Percentiles rank a stretch among this genome's conserved stretches.
Evolutionary conservation across 2,329 filamentous ascomycete species (phyloP).

Genomic region (Ascochyta viciae-villosae): DNA sequence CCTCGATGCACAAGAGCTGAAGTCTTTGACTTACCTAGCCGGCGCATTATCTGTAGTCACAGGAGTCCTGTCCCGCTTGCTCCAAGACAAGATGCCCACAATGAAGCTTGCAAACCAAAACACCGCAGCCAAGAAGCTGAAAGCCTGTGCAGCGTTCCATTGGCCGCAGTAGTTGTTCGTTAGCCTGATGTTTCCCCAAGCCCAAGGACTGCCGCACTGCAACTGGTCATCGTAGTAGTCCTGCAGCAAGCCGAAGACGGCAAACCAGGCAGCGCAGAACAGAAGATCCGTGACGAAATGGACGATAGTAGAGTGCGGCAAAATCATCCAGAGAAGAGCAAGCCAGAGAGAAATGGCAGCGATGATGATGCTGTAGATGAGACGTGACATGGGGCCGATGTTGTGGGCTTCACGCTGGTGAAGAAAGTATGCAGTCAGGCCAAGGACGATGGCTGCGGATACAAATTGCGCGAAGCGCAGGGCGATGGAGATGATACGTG

Average conservation of each 20-base stretch:
- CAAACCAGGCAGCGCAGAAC: constrained; percentile 72
- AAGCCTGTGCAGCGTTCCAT: constrained; percentile 75
- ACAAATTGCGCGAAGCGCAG: constrained; percentile 69
- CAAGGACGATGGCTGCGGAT: constrained; percentile 66
- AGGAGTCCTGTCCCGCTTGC: not conserved
- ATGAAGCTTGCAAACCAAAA: constrained; percentile 64
- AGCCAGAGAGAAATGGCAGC: constrained; percentile 72
- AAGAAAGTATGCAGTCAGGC: constrained; percentile 26
- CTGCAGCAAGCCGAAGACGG: constrained; percentile 49
- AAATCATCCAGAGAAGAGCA: constrained; percentile 73
- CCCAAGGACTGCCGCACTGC: constrained; percentile 35
- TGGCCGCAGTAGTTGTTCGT: constrained; percentile 63
- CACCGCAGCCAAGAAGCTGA: constrained; percentile 73
- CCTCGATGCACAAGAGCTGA: no score
- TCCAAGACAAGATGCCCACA: constrained; percentile 22
- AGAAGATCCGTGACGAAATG: constrained; percentile 75
- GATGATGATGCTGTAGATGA: constrained; percentile 78
- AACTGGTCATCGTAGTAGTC: constrained; percentile 29
- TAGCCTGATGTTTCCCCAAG: constrained; percentile 62
- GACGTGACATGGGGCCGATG: constrained; percentile 65
- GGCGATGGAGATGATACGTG: constrained; percentile 61
- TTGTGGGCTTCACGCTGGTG: constrained; percentile 45
- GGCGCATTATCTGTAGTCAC: not conserved
- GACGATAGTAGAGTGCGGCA: constrained; percentile 69
- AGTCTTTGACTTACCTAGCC: constrained; percentile 1